Percentiles rank a stretch among this genome's conserved stretches.
phyloP scores from a whole-genome alignment of 192 early-diverging fungal species.

The Entrophospora sp. region DNA sequence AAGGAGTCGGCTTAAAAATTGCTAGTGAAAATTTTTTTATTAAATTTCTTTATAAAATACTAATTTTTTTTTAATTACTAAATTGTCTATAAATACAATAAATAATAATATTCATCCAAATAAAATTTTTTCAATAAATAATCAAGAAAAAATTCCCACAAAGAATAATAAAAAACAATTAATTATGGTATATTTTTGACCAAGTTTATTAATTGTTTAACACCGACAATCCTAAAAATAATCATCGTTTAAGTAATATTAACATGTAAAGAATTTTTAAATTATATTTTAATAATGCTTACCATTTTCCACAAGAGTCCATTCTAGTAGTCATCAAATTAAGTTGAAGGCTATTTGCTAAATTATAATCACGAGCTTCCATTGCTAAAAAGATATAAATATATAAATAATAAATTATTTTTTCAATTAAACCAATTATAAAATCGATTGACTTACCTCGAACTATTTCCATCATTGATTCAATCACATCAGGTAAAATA shows the following conservation, averaged over 20 bases:
- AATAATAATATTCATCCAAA: too few relatives aligned
- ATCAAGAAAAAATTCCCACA: too few relatives aligned
- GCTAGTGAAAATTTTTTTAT: too few relatives aligned
- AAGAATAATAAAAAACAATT: too few relatives aligned
- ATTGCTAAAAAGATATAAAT: slow-evolving; percentile 2
- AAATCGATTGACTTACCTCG: slow-evolving; percentile 36
- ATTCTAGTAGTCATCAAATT: slow-evolving; percentile 65
- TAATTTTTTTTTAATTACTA: too few relatives aligned
- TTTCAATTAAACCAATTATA: too few relatives aligned
- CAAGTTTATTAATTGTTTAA: background rate
- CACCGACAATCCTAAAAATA: background rate
- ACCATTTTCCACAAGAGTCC: slow-evolving; percentile 52
- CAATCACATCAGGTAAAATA: slow-evolving; percentile 52
- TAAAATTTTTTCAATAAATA: too few relatives aligned
- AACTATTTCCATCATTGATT: slow-evolving; percentile 51
- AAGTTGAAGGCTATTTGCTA: slow-evolving; percentile 50
- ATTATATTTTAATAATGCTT: slow-evolving; percentile 20
- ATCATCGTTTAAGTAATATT: background rate
- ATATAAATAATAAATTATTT: background rate
- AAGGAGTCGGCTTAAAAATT: too few relatives aligned
- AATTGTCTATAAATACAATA: too few relatives aligned
- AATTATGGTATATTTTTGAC: background rate
- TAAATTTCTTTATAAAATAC: too few relatives aligned
- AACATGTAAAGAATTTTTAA: background rate
- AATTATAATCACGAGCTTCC: slow-evolving; percentile 41